Evolutionary conservation across 2,329 filamentous ascomycete genomes (phyloP).

Genomic region (Exophiala sideris): DNA sequence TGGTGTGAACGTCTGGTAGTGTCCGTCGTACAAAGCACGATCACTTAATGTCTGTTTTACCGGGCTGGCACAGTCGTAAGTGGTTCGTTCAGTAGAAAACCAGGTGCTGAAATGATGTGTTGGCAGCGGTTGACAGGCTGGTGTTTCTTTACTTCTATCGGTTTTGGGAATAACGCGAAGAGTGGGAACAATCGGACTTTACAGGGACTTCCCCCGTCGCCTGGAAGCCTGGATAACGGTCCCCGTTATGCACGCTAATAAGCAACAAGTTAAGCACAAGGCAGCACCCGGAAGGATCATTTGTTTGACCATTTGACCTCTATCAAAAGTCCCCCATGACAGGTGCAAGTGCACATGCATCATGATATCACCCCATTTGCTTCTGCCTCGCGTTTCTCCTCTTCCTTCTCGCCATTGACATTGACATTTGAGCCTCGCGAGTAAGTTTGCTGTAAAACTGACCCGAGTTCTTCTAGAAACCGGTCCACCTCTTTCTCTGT

Average conservation of each 20-base stretch:
- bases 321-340: too few species aligned
- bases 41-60: background rate
- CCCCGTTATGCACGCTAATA: too few species aligned
- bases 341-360: background rate
- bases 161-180: conserved; percentile 18
- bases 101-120: conserved; percentile 14
- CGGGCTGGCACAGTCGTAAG: background rate
- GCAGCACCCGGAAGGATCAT: too few species aligned
- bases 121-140: conserved; percentile 16
- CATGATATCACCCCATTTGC: conserved; percentile 48
- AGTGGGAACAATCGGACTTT: background rate
- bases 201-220: too few species aligned
- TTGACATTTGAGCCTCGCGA: conserved; percentile 36
- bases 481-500: conserved; percentile 80
- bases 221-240: too few species aligned
- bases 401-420: conserved; percentile 40
- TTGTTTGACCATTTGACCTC: too few species aligned
- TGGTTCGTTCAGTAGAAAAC: background rate
- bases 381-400: conserved; percentile 42
- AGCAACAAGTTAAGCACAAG: too few species aligned
- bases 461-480: conserved; percentile 67
- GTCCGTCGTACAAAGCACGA: background rate
- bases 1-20: background rate
- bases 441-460: conserved; percentile 50
- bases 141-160: conserved; percentile 19